Evolutionary conservation across 2,329 filamentous ascomycete species (phyloP).

Genomic region (Aspergillus sp.): DNA sequence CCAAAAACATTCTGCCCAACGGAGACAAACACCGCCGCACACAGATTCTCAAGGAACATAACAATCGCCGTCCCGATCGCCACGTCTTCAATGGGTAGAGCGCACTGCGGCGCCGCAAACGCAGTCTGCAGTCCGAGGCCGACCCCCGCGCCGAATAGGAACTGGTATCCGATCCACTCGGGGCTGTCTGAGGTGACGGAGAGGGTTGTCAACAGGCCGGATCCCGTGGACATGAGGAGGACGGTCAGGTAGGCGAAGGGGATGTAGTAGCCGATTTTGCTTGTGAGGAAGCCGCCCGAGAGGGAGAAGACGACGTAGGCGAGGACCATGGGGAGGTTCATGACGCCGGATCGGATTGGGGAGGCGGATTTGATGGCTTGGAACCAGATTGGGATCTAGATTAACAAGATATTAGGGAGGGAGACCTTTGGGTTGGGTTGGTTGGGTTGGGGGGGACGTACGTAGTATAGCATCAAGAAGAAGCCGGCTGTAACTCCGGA

Average conservation of each 20-base stretch:
- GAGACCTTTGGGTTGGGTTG: background rate
- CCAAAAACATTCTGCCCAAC: conserved; percentile 18
- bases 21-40: conserved; percentile 8
- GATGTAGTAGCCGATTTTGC: conserved; percentile 9
- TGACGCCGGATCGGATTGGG: conserved; percentile 5
- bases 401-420: background rate
- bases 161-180: conserved; percentile 17
- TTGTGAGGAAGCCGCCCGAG: background rate
- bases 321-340: conserved; percentile 10
- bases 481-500: conserved; percentile 1
- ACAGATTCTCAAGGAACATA: conserved; percentile 11
- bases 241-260: conserved; percentile 2
- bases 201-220: conserved; percentile 5
- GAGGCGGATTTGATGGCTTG: conserved; percentile 13
- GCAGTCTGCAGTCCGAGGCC: conserved; percentile 10
- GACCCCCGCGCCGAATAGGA: conserved; percentile 11
- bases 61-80: conserved; percentile 9
- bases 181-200: background rate
- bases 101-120: conserved; percentile 1
- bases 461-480: conserved; percentile 13
- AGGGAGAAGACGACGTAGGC: conserved; percentile 5
- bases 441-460: background rate
- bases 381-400: conserved; percentile 14
- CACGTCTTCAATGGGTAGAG: conserved; percentile 7
- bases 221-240: conserved; percentile 6